Evolutionary conservation across 768 basidiomycete species (phyloP).

Genomic region (Astraeus odoratus): DNA sequence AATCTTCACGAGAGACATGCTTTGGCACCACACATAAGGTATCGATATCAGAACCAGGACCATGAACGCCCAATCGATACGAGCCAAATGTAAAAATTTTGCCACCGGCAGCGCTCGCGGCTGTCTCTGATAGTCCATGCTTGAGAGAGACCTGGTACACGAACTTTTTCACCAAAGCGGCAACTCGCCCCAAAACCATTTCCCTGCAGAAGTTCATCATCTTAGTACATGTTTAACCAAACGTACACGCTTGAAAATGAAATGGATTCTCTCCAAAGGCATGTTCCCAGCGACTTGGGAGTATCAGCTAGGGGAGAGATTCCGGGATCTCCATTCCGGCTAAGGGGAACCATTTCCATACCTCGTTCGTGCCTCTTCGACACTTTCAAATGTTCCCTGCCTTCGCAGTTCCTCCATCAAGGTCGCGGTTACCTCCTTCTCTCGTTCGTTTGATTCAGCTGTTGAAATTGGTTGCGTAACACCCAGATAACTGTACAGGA

Average conservation of each 20-base stretch:
- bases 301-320: not conserved
- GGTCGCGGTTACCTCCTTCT: slow-evolving; percentile 76
- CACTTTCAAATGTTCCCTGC: slow-evolving; percentile 84
- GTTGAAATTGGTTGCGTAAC: slow-evolving; percentile 85
- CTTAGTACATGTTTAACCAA: slow-evolving; percentile 14
- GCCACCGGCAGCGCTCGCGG: slow-evolving; percentile 86
- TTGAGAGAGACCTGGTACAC: slow-evolving; percentile 75
- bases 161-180: slow-evolving; percentile 87
- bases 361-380: slow-evolving; percentile 85
- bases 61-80: slow-evolving; percentile 95
- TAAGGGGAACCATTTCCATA: slow-evolving; percentile 26
- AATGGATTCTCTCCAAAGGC: not conserved
- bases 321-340: not conserved
- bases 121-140: slow-evolving; percentile 79
- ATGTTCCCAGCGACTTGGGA: not conserved
- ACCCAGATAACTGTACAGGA: slow-evolving; percentile 54
- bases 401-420: slow-evolving; percentile 87
- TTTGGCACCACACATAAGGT: slow-evolving; percentile 97
- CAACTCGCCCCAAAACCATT: slow-evolving; percentile 84
- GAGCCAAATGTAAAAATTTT: slow-evolving; percentile 99
- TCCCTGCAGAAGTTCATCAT: slow-evolving; percentile 52
- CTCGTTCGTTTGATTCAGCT: slow-evolving; percentile 64
- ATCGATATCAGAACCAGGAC: slow-evolving; percentile 94
- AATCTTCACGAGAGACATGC: slow-evolving; percentile 92
- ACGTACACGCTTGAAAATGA: not conserved